phyloP scores from a whole-genome alignment of 2,329 filamentous ascomycete species.

The Chalara sp. region DNA sequence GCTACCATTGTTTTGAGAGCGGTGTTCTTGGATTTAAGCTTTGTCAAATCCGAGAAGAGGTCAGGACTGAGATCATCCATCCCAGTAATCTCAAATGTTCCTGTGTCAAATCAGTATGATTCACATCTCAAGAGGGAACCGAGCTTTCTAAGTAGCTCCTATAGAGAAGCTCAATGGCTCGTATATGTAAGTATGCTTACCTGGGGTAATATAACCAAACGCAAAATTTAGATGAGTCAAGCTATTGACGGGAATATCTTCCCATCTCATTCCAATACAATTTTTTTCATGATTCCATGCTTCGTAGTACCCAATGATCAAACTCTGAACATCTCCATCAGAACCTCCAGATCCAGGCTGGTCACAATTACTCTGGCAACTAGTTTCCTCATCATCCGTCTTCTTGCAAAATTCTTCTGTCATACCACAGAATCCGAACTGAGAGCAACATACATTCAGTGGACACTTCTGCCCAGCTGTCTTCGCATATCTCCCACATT shows the following conservation, averaged over 20 bases:
- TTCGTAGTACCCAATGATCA: slow-evolving; percentile 31
- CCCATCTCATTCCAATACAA: not conserved
- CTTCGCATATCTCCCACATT: no score
- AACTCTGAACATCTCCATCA: no score
- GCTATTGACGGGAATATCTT: not conserved
- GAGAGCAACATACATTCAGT: no score
- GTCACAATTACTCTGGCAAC: no score
- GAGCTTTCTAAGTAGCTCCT: not conserved
- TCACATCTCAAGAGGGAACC: slow-evolving; percentile 30
- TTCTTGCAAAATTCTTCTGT: no score
- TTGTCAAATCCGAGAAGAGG: not conserved
- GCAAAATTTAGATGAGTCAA: not conserved
- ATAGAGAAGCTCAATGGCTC: slow-evolving; percentile 22
- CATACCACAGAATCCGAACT: no score
- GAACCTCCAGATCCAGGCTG: no score
- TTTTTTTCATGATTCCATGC: slow-evolving; percentile 16
- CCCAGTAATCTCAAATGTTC: slow-evolving; percentile 22
- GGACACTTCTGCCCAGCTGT: no score
- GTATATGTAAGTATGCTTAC: slow-evolving; percentile 13
- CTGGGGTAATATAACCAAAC: slow-evolving; percentile 13
- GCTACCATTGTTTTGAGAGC: slow-evolving; percentile 1
- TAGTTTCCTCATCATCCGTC: no score
- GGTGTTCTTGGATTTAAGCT: not conserved
- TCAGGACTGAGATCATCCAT: slow-evolving; percentile 10
- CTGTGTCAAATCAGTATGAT: slow-evolving; percentile 27